Conservation (phyloP, 1,284 basidiomycete genomes). For the Ustilago shanxiensis region DNA sequence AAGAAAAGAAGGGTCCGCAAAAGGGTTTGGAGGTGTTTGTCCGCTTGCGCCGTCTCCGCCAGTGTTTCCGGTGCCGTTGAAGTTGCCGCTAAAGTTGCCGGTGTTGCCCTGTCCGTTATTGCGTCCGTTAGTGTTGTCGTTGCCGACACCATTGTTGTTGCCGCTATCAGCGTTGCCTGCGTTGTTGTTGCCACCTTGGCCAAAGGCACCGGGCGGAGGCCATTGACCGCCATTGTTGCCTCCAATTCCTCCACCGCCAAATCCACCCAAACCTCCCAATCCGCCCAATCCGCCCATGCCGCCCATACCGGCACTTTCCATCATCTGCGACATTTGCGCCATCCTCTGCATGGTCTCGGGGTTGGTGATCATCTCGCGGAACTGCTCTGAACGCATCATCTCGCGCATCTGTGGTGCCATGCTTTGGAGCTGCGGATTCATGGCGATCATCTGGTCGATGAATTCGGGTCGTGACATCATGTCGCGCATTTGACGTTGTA, state of each 20-base stretch:
- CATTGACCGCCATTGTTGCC: conserved; percentile 42
- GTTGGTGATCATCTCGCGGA: conserved; percentile 66
- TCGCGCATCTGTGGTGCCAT: conserved; percentile 66
- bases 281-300: conserved; percentile 46
- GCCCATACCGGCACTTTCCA: conserved; percentile 54
- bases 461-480: conserved; percentile 65
- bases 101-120: conserved; percentile 24
- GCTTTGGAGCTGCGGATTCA: conserved; percentile 63
- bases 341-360: conserved; percentile 66
- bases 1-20: conserved; percentile 41
- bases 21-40: conserved; percentile 25
- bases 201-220: conserved; percentile 61
- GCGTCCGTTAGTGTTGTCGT: conserved; percentile 5
- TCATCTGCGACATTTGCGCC: conserved; percentile 56
- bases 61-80: conserved; percentile 24
- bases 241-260: conserved; percentile 18
- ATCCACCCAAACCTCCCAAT: conserved; percentile 21
- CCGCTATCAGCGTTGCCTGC: conserved; percentile 12
- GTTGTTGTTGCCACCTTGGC: conserved; percentile 12
- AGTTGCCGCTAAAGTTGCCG: conserved; percentile 24
- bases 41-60: conserved; percentile 16
- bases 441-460: conserved; percentile 67
- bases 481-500: conserved; percentile 65
- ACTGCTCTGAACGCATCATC: conserved; percentile 65
- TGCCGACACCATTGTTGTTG: conserved; percentile 6